Percentiles rank a stretch among this genome's conserved stretches.
phyloP scores from a whole-genome alignment of 2,329 filamentous ascomycete genomes.

The Ophiostoma tasmaniense region DNA sequence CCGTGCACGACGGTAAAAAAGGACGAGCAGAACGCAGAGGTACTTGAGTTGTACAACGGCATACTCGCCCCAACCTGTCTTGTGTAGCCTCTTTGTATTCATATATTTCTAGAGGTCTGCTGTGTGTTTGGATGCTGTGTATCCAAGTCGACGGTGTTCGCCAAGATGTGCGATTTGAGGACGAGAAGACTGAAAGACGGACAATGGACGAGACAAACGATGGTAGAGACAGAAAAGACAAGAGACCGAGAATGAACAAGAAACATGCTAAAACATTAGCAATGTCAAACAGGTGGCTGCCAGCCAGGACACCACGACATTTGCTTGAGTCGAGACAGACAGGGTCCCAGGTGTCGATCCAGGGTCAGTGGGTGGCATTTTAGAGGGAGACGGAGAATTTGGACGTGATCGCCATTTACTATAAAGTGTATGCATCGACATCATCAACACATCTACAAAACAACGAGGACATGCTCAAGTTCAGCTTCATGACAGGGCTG shows the following conservation, averaged over 20 bases:
- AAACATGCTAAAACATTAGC: no score
- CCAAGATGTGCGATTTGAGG: neutral
- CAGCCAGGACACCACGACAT: no score
- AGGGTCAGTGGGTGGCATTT: neutral
- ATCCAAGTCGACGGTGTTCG: neutral
- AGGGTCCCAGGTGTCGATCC: neutral
- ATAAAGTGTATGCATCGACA: neutral
- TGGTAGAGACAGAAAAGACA: no score
- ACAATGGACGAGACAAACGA: neutral
- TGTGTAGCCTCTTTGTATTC: neutral
- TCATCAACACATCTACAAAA: neutral
- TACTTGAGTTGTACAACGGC: neutral
- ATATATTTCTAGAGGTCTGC: no score
- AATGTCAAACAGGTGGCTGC: no score
- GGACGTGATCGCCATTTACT: neutral
- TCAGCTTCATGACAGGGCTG: constrained; percentile 1
- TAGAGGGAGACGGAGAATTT: neutral
- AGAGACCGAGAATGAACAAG: no score
- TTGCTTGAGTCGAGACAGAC: neutral
- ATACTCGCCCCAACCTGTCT: neutral
- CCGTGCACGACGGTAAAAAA: neutral
- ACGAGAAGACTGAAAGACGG: neutral
- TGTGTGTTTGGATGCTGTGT: neutral
- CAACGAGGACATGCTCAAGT: neutral
- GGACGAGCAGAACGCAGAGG: no score